Conservation (phyloP, 202 grass and related monocot species). For the Alloteropsis angusta region DNA sequence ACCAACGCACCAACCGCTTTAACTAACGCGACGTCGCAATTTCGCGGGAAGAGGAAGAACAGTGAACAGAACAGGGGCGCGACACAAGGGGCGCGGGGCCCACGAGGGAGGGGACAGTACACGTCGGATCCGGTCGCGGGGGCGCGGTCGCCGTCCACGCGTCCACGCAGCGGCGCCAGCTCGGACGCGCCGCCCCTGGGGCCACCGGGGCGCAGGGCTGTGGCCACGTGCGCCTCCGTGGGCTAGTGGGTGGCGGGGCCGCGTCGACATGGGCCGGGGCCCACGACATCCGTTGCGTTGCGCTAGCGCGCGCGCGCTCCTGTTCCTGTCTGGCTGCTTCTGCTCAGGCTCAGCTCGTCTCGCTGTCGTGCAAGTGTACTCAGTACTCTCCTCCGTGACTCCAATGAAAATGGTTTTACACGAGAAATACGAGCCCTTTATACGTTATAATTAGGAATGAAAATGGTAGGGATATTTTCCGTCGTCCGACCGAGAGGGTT, state of each 20-base stretch:
- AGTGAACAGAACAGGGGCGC: no score
- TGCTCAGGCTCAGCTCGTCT: background rate
- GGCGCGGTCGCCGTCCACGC: constrained; percentile 1
- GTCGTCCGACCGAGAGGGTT: no score
- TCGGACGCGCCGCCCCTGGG: background rate
- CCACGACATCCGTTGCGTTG: background rate
- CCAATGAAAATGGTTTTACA: background rate
- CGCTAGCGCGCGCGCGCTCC: background rate
- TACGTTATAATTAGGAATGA: no score
- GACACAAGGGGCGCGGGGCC: background rate
- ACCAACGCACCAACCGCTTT: background rate
- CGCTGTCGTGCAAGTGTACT: background rate
- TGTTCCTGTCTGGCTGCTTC: background rate
- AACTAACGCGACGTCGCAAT: background rate
- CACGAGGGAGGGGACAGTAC: background rate
- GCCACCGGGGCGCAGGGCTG: background rate
- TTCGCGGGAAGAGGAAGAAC: background rate
- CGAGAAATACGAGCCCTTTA: background rate
- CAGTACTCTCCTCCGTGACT: background rate
- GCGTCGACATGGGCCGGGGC: background rate
- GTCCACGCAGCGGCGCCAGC: constrained; percentile 12
- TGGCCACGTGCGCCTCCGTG: background rate
- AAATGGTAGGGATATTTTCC: no score
- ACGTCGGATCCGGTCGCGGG: constrained; percentile 6
- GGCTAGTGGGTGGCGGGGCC: background rate